phyloP scores from a whole-genome alignment of 208 protist species.

The Acanthamoeba triangularis region DNA sequence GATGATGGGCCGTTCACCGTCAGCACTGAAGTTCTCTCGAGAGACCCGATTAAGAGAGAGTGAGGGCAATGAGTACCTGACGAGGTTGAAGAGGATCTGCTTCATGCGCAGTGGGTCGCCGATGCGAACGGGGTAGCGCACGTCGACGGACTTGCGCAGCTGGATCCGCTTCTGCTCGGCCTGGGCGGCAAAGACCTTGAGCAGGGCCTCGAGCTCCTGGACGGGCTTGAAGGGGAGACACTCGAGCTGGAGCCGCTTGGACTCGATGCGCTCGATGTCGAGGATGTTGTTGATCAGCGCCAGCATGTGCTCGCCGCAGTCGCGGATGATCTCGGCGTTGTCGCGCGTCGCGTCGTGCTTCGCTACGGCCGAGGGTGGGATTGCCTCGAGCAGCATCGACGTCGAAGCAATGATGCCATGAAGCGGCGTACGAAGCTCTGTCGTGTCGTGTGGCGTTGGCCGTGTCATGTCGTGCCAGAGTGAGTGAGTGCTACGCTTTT shows the following conservation, averaged over 20 bases:
- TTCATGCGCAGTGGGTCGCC: conserved; percentile 70
- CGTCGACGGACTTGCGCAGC: neutral
- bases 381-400: neutral
- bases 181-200: conserved; percentile 5
- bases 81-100: conserved; percentile 74
- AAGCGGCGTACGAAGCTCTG: conserved; percentile 65
- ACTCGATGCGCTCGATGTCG: conserved; percentile 51
- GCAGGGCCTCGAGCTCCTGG: neutral
- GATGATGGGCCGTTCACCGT: neutral
- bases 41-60: too few species aligned
- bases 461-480: neutral
- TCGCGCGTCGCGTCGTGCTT: neutral
- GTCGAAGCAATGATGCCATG: conserved; percentile 62
- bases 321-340: conserved; percentile 27
- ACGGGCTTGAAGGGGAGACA: neutral
- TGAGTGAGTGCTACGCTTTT: too few species aligned
- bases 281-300: conserved; percentile 62
- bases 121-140: conserved; percentile 4
- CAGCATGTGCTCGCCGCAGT: conserved; percentile 70
- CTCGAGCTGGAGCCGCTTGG: conserved; percentile 53
- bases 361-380: neutral
- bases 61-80: neutral
- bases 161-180: neutral
- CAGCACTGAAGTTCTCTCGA: too few species aligned
- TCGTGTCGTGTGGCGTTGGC: neutral